Evolutionary conservation across 73 alveolate species (phyloP).

Genomic region (Loxodes magnus): DNA sequence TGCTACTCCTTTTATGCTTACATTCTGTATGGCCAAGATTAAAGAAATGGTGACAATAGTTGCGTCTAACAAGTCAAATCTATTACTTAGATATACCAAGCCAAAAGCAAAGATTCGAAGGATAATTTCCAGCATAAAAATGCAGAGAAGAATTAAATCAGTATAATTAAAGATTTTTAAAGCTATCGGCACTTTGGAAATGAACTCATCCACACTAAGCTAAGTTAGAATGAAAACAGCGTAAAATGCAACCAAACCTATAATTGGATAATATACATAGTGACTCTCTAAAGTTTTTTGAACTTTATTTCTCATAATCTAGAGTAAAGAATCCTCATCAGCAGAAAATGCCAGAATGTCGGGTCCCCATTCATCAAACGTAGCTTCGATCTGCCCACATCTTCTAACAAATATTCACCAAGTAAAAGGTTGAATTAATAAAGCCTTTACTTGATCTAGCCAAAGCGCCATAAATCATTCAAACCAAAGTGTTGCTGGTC

Average conservation of each 20-base stretch:
- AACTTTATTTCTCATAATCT: conserved; percentile 9
- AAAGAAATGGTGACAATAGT: conserved; percentile 32
- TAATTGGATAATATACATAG: conserved; percentile 20
- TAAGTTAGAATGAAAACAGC: conserved; percentile 5
- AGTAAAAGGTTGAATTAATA: conserved; percentile 26
- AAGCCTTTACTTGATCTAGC: conserved; percentile 28
- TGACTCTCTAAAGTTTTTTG: conserved; percentile 20
- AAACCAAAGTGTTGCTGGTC: conserved; percentile 25
- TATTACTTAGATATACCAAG: conserved; percentile 18
- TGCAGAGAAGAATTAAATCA: conserved; percentile 20
- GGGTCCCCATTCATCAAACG: conserved; percentile 35
- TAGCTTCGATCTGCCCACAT: conserved; percentile 25
- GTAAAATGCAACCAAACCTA: conserved; percentile 37
- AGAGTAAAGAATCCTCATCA: conserved; percentile 17
- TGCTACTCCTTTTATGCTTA: conserved; percentile 24
- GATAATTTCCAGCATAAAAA: conserved; percentile 36
- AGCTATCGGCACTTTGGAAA: background rate
- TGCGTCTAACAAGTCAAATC: conserved; percentile 30
- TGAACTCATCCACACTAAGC: background rate
- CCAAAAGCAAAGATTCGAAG: conserved; percentile 36
- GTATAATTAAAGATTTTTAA: conserved; percentile 14
- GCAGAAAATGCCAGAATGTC: conserved; percentile 35
- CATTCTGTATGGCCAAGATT: conserved; percentile 17
- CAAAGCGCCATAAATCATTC: conserved; percentile 35
- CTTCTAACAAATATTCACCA: conserved; percentile 44